Conservation (phyloP, 2,329 filamentous ascomycete genomes). For the Aspergillus spinulosporus region DNA sequence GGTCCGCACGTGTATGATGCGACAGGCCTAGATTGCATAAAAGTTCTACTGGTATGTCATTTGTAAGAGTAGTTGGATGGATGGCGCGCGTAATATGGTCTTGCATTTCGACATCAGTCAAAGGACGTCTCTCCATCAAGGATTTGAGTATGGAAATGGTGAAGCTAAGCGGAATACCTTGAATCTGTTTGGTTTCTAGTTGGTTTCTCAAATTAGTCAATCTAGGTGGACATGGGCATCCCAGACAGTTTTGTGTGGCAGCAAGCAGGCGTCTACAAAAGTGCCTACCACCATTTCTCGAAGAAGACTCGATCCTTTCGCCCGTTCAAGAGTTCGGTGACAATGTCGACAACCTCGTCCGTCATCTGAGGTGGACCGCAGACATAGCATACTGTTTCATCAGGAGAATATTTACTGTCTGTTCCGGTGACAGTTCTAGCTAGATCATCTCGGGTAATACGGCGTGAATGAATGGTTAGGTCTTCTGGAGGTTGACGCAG, state of each 20-base stretch:
- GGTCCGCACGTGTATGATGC: not conserved
- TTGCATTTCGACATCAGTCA: not conserved
- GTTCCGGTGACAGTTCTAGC: conserved; percentile 32
- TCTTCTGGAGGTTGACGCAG: conserved; percentile 23
- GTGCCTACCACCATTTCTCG: conserved; percentile 64
- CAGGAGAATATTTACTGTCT: conserved; percentile 27
- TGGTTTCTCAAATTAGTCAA: no score
- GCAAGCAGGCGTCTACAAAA: no score
- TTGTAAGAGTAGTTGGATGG: not conserved
- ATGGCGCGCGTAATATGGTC: not conserved
- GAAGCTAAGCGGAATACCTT: no score
- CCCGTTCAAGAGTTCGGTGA: conserved; percentile 45
- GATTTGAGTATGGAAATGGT: not conserved
- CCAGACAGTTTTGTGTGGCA: no score
- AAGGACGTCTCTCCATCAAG: not conserved
- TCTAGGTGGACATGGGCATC: no score
- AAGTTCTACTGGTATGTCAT: not conserved
- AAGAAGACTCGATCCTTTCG: conserved; percentile 53
- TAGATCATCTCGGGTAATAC: conserved; percentile 42
- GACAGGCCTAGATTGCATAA: conserved; percentile 1
- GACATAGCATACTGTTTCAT: conserved; percentile 60
- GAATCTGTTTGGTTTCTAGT: no score
- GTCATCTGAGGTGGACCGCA: conserved; percentile 71
- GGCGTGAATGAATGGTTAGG: conserved; percentile 30
- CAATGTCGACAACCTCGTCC: conserved; percentile 58